phyloP scores from a whole-genome alignment of 257 asterid species.

The Nicotiana obtusifolia region DNA sequence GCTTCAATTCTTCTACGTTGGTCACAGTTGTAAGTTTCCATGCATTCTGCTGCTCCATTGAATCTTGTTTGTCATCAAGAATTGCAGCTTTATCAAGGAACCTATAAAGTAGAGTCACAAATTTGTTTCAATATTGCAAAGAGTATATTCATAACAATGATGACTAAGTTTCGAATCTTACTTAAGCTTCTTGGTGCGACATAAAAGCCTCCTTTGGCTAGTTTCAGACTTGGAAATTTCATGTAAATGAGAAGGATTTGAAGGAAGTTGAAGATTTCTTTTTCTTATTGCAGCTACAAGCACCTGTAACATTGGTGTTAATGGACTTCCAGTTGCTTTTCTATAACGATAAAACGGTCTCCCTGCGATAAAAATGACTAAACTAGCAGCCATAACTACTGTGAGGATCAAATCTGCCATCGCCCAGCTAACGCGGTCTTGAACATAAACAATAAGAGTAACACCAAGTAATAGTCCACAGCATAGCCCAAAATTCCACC shows the following conservation, averaged over 20 bases:
- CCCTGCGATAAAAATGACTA: slow-evolving; percentile 42
- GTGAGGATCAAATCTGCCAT: slow-evolving; percentile 50
- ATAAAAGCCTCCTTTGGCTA: slow-evolving; percentile 40
- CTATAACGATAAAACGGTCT: slow-evolving; percentile 31
- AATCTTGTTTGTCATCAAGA: slow-evolving; percentile 18
- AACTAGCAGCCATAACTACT: slow-evolving; percentile 39
- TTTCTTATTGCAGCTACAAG: slow-evolving; percentile 50
- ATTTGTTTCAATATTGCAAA: too few species aligned
- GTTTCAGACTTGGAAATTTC: slow-evolving; percentile 46
- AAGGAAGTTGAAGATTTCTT: slow-evolving; percentile 26
- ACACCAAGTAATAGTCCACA: slow-evolving; percentile 49
- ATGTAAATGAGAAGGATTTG: slow-evolving; percentile 31
- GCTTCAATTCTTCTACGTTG: slow-evolving; percentile 58
- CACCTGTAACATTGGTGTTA: slow-evolving; percentile 63
- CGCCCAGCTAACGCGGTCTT: slow-evolving; percentile 52
- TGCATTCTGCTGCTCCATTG: slow-evolving; percentile 23
- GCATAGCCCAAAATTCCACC: slow-evolving; percentile 73
- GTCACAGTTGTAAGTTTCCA: slow-evolving; percentile 55
- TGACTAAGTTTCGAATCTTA: neutral
- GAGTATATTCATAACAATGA: too few species aligned
- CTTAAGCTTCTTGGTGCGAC: slow-evolving; percentile 60
- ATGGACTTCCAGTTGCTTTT: slow-evolving; percentile 63
- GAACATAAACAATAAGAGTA: slow-evolving; percentile 54
- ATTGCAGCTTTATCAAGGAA: slow-evolving; percentile 81
- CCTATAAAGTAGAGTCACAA: slow-evolving; percentile 24